A percentile compares a stretch with the other conserved stretches of the same genome.
phyloP scores from a whole-genome alignment of 495 filamentous ascomycete species.

The Zalerion maritima region DNA sequence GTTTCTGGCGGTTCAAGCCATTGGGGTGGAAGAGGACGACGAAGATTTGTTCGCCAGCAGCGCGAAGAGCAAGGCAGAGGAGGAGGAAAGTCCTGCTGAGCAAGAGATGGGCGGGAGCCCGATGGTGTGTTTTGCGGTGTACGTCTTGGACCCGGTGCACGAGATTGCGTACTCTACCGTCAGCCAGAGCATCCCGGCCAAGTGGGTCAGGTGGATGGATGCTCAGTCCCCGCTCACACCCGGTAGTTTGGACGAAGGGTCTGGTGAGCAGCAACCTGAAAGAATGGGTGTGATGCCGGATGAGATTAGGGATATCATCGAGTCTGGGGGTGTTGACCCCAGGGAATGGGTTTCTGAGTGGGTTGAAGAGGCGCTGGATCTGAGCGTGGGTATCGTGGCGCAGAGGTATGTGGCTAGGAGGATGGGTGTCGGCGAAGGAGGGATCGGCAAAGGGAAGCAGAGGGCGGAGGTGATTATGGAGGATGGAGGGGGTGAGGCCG shows the following conservation, averaged over 20 bases:
- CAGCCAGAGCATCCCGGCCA: constrained; percentile 68
- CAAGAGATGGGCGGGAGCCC: constrained; percentile 34
- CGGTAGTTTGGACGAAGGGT: constrained; percentile 25
- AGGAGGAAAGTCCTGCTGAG: constrained; percentile 33
- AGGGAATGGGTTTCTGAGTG: constrained; percentile 95
- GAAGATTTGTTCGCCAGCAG: constrained; percentile 50
- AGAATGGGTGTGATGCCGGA: constrained; percentile 64
- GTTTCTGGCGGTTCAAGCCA: constrained; percentile 85
- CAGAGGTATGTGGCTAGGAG: constrained; percentile 88
- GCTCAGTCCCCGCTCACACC: constrained; percentile 44
- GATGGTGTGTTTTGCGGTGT: constrained; percentile 74
- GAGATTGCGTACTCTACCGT: constrained; percentile 73
- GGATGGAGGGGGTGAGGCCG: constrained; percentile 69
- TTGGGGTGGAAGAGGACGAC: constrained; percentile 42
- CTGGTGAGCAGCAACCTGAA: constrained; percentile 12
- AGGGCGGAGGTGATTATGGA: constrained; percentile 54
- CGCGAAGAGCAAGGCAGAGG: constrained; percentile 30
- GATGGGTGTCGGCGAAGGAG: constrained; percentile 88
- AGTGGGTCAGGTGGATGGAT: constrained; percentile 89
- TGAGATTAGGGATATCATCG: constrained; percentile 77
- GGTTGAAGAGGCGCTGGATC: constrained; percentile 77
- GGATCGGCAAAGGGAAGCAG: constrained; percentile 66
- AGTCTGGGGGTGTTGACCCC: constrained; percentile 80
- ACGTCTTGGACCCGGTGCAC: constrained; percentile 86
- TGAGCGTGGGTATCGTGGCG: constrained; percentile 75